A percentile compares a stretch with the other conserved stretches of the same genome.
Evolutionary conservation across 2,329 filamentous ascomycete species (phyloP).

Genomic region (Ceratocystis cubensis): DNA sequence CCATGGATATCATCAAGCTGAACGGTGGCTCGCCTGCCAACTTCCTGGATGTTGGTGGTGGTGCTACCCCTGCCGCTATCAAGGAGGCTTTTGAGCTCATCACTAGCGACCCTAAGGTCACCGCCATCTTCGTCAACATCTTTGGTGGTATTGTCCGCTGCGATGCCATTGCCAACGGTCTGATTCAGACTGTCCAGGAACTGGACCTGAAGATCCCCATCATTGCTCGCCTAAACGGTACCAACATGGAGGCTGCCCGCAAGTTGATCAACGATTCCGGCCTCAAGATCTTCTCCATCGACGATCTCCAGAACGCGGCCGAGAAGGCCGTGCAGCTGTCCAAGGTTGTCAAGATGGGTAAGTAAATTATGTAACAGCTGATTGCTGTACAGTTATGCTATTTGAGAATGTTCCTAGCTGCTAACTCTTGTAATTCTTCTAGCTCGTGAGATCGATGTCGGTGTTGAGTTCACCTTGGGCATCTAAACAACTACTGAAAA

Average conservation of each 20-base stretch:
- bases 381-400: not conserved
- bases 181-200: conserved; percentile 86
- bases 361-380: conserved; percentile 31
- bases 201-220: conserved; percentile 96
- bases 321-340: conserved; percentile 98
- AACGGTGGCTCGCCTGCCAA: conserved; percentile 94
- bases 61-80: conserved; percentile 92
- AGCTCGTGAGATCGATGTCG: conserved; percentile 93
- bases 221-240: conserved; percentile 92
- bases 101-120: conserved; percentile 95
- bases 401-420: not conserved
- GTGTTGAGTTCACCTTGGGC: conserved; percentile 86
- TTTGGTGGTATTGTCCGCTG: conserved; percentile 98
- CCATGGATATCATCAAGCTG: conserved; percentile 99
- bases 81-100: conserved; percentile 97
- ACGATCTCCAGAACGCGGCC: conserved; percentile 90
- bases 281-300: conserved; percentile 99
- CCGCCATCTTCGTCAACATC: conserved; percentile 99
- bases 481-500: conserved; percentile 49
- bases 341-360: conserved; percentile 97
- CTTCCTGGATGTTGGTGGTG: conserved; percentile 97
- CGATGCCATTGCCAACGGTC: conserved; percentile 89
- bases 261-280: conserved; percentile 91
- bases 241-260: conserved; percentile 92
- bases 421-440: conserved; percentile 22